Conservation (phyloP, 164 flowering plant genomes). For the Hamamelis virginiana region DNA sequence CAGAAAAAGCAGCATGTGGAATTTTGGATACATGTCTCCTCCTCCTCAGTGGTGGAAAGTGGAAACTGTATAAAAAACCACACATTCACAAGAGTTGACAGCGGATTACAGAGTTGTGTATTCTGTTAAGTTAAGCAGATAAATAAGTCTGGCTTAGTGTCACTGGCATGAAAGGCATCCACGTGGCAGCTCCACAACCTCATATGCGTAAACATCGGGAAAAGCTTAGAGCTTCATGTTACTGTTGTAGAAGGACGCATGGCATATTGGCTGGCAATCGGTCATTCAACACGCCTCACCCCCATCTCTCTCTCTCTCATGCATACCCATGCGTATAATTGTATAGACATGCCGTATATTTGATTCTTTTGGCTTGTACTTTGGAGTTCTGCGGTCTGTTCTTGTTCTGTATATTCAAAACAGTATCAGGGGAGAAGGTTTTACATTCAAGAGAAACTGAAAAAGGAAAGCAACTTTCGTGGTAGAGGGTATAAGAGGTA, state of each 20-base stretch:
- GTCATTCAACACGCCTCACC: neutral
- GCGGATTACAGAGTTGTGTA: too few relatives aligned
- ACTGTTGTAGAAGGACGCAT: conserved; percentile 9
- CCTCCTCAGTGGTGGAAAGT: too few relatives aligned
- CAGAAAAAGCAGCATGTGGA: too few relatives aligned
- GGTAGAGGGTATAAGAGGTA: conserved; percentile 3
- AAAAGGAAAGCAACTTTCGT: neutral
- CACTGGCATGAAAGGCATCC: conserved; percentile 16
- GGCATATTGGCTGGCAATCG: neutral
- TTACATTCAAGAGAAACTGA: neutral
- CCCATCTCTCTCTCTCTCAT: conserved; percentile 3
- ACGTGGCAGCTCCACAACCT: conserved; percentile 27
- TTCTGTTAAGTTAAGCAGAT: too few relatives aligned
- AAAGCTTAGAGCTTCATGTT: neutral
- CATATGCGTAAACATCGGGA: conserved; percentile 6
- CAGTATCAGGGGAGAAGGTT: neutral
- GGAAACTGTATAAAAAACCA: too few relatives aligned
- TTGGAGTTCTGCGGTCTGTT: neutral
- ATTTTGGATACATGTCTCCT: too few relatives aligned
- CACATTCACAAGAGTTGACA: too few relatives aligned
- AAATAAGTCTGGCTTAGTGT: neutral
- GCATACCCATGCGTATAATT: neutral
- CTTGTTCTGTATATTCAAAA: neutral
- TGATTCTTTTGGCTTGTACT: neutral
- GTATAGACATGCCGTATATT: too few relatives aligned